Conservation (phyloP, 1,284 basidiomycete genomes). For the Sanghuangporus weigelae region DNA sequence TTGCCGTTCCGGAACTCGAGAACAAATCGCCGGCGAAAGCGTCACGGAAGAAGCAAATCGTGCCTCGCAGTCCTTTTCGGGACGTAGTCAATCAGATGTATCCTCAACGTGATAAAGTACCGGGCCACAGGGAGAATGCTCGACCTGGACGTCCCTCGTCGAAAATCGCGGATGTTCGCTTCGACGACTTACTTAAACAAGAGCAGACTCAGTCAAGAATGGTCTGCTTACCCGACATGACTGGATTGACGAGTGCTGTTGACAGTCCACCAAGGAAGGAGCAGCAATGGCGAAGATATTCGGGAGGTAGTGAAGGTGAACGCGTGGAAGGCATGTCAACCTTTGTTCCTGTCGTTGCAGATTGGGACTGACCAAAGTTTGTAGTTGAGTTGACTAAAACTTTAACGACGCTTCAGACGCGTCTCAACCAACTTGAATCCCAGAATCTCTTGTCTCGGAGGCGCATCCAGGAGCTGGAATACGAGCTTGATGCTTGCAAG, state of each 20-base stretch:
- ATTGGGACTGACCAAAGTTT: slow-evolving; percentile 6
- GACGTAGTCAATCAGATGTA: slow-evolving; percentile 11
- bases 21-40: not conserved
- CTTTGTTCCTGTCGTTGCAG: not conserved
- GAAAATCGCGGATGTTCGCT: not conserved
- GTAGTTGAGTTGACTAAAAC: slow-evolving; percentile 55
- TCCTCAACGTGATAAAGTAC: not conserved
- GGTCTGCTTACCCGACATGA: slow-evolving; percentile 70
- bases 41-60: not conserved
- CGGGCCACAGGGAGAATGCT: not conserved
- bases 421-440: slow-evolving; percentile 65
- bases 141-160: not conserved
- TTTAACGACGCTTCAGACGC: slow-evolving; percentile 57
- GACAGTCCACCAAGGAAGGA: slow-evolving; percentile 58
- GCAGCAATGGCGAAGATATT: slow-evolving; percentile 45
- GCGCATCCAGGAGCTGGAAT: slow-evolving; percentile 76
- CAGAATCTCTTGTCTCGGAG: slow-evolving; percentile 77
- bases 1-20: slow-evolving; percentile 17
- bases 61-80: slow-evolving; percentile 12
- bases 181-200: not conserved
- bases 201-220: not conserved
- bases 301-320: slow-evolving; percentile 36
- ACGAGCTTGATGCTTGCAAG: slow-evolving; percentile 74
- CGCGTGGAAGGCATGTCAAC: slow-evolving; percentile 53
- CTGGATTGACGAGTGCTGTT: slow-evolving; percentile 70